Conservation (phyloP, 768 basidiomycete genomes). For the Pholiota conissans region DNA sequence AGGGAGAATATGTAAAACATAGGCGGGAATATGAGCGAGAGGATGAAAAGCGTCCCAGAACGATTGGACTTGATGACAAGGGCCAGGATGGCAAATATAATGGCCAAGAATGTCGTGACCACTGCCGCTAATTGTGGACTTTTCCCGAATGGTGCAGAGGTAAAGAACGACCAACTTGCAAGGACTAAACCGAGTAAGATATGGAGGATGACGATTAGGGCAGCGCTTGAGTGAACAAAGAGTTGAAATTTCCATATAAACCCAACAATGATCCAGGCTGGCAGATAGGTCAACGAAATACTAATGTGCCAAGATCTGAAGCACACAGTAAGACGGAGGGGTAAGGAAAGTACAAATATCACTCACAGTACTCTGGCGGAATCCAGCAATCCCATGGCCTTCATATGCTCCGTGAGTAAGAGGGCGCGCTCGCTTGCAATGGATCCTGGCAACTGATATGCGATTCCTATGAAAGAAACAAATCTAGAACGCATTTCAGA, state of each 20-base stretch:
- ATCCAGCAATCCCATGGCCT: slow-evolving; percentile 77
- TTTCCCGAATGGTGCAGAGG: slow-evolving; percentile 69
- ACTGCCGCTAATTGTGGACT: slow-evolving; percentile 74
- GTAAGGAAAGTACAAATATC: neutral
- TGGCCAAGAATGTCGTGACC: slow-evolving; percentile 60
- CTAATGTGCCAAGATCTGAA: slow-evolving; percentile 67
- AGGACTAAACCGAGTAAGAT: slow-evolving; percentile 67
- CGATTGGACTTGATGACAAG: slow-evolving; percentile 46
- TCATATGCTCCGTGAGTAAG: slow-evolving; percentile 69
- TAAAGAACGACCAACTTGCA: slow-evolving; percentile 72
- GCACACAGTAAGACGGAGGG: too few relatives aligned
- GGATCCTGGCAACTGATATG: slow-evolving; percentile 77
- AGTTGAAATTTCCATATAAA: slow-evolving; percentile 67
- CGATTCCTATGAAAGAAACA: slow-evolving; percentile 68
- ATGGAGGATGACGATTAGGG: slow-evolving; percentile 63
- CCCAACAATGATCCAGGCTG: slow-evolving; percentile 71
- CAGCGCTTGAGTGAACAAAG: slow-evolving; percentile 60
- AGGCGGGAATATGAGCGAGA: slow-evolving; percentile 73
- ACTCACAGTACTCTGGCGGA: slow-evolving; percentile 46
- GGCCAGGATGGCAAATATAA: slow-evolving; percentile 68
- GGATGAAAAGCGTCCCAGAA: slow-evolving; percentile 54
- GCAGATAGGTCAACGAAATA: slow-evolving; percentile 67
- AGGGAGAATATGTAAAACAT: slow-evolving; percentile 74
- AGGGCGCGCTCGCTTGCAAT: slow-evolving; percentile 66
- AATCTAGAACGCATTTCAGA: slow-evolving; percentile 41